Evolutionary conservation across 768 basidiomycete species (phyloP), one percentile per base, ranked within the genome.

Genomic region (Suillus hirtellus): DNA sequence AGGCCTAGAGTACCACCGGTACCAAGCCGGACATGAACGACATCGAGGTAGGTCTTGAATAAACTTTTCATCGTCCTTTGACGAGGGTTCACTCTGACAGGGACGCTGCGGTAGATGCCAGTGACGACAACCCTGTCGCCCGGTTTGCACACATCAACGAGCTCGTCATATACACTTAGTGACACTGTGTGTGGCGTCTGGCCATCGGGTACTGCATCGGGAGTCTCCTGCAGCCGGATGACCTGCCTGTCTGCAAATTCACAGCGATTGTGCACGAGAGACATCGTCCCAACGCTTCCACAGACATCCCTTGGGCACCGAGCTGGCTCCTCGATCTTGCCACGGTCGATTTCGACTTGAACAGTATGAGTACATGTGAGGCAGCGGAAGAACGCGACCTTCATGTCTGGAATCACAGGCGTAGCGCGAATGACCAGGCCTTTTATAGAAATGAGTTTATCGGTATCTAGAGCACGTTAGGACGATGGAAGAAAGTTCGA

Each of bases 371-470:
- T 90, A 75, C 97, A 99, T 43, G 90, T 91, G 34, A 93, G 81
- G 77, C 97, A 99, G 61, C 96, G 92, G 86, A 99, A 99, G 81
- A 99, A 99, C 24, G 96, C 97, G 67, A 88, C 87, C 78, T 96
- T 96, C 97, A 99, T 99, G 77, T 99, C 97, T 4, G 97, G 97
- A 64, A 99, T 98, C 70, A 99, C 92, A 12, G 96, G 94, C 0
- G 97, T 98, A 0, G 96, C 93, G 27, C 97, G 91, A 65, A 99
- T 99, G 70, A 99, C 95, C 8, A 99, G 87, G 63, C 97, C 97
- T 74, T 96, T 97, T 79, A 99, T 90, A 62, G 87, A 89, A 21
- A 97, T 92, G 21, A 99, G 88, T 76, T 98, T 97, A 83, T 99
- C 97, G 69, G 97, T 99, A 72, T 99, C 97, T 98, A 65, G 40